Percentiles rank a stretch among this genome's conserved stretches.
Conservation (phyloP, 164 flowering plant genomes). For the Saururus chinensis region DNA sequence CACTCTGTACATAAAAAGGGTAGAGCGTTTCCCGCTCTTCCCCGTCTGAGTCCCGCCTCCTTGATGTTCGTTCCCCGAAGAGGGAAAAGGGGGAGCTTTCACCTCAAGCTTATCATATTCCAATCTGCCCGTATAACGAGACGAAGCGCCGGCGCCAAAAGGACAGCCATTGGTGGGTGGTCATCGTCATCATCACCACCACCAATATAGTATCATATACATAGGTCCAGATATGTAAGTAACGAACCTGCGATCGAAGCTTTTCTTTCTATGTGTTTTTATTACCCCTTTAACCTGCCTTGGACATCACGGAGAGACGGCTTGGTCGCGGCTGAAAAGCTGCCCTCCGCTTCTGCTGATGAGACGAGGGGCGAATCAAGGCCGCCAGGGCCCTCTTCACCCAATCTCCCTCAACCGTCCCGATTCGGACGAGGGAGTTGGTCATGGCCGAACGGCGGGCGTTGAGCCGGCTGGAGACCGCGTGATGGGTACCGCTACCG, state of each 20-base stretch:
- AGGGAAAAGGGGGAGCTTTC: too few species aligned
- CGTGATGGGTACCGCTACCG: conserved; percentile 10
- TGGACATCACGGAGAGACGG: conserved; percentile 49
- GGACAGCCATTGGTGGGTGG: too few species aligned
- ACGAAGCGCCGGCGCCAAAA: neutral
- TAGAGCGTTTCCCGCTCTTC: neutral
- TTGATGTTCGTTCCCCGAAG: too few species aligned
- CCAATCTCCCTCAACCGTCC: conserved; percentile 53
- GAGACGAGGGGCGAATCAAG: conserved; percentile 56
- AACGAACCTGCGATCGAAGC: conserved; percentile 15
- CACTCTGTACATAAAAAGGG: neutral
- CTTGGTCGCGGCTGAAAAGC: conserved; percentile 45
- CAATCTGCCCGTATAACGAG: too few species aligned
- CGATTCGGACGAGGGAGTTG: conserved; percentile 57
- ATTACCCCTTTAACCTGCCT: conserved; percentile 12
- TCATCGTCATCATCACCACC: too few species aligned
- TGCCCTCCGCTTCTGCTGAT: conserved; percentile 34
- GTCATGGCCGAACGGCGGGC: conserved; percentile 59
- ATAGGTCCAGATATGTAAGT: neutral
- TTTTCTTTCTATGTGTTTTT: neutral
- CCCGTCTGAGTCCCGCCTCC: neutral
- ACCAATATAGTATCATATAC: neutral
- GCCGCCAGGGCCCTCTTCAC: conserved; percentile 49
- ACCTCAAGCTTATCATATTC: too few species aligned
- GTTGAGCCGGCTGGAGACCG: conserved; percentile 28